Evolutionary conservation across 768 basidiomycete species (phyloP).

Genomic region (Auriscalpium orientale): DNA sequence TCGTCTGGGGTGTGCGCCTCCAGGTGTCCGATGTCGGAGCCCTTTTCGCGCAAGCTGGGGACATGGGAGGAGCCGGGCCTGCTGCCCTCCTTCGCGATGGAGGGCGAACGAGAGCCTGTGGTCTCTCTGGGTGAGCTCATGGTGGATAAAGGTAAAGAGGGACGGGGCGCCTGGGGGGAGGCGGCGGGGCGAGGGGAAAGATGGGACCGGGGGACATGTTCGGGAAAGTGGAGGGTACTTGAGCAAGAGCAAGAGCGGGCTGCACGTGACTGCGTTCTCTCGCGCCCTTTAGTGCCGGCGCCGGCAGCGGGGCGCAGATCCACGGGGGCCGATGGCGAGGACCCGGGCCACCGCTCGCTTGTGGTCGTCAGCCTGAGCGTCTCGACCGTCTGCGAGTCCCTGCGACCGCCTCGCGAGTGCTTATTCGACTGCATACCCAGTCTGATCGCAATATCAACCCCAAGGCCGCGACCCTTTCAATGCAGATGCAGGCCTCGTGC

Average conservation of each 20-base stretch:
- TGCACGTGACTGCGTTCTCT: not conserved
- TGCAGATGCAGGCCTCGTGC: no score
- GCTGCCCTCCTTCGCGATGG: not conserved
- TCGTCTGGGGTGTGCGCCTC: slow-evolving; percentile 7
- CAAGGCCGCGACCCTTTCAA: no score
- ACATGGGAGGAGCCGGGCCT: not conserved
- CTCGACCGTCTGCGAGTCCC: no score
- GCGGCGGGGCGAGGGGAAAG: not conserved
- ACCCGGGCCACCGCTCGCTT: not conserved
- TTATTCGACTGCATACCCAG: no score
- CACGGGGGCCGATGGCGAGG: not conserved
- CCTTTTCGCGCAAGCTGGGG: not conserved
- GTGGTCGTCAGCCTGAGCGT: no score
- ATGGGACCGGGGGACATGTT: not conserved
- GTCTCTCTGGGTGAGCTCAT: not conserved
- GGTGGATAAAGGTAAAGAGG: not conserved
- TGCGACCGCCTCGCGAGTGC: no score
- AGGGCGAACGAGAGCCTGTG: not conserved
- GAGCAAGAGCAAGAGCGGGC: not conserved
- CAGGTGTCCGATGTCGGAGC: not conserved
- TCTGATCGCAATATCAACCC: no score
- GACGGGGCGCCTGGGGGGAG: not conserved
- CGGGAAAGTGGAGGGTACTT: not conserved
- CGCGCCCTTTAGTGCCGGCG: not conserved
- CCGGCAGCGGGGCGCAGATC: not conserved